A percentile compares a stretch with the other conserved stretches of the same genome.
These are phyloP conservation scores for Cynara cardunculus DNA, from an alignment of 129 eudicot genomes.

Conservation along the genomic window DNA sequence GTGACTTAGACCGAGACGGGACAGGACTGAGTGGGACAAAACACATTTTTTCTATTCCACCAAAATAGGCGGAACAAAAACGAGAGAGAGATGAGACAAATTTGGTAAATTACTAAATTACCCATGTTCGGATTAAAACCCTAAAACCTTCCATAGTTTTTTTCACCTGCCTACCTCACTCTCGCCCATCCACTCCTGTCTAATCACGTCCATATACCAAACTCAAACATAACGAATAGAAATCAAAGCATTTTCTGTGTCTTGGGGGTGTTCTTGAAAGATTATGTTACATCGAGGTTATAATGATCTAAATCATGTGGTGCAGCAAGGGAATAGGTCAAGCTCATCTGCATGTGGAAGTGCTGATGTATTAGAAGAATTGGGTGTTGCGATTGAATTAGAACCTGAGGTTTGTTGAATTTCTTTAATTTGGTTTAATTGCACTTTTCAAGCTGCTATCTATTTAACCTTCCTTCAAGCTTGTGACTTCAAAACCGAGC, in stretches of 20 bases:
- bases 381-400: slow-evolving; percentile 76
- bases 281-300: slow-evolving; percentile 11
- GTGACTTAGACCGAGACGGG: too few species aligned
- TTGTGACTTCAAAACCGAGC: not conserved
- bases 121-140: not conserved
- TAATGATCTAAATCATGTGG: slow-evolving; percentile 15
- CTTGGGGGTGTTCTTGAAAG: not conserved
- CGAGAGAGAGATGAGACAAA: not conserved
- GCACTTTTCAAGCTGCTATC: not conserved
- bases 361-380: slow-evolving; percentile 88
- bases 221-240: not conserved
- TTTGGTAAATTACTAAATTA: too few species aligned
- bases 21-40: too few species aligned
- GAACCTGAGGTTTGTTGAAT: slow-evolving; percentile 68
- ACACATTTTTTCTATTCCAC: not conserved
- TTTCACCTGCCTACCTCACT: too few species aligned
- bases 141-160: not conserved
- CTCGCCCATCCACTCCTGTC: not conserved
- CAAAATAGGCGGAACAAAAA: not conserved
- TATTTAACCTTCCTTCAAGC: not conserved
- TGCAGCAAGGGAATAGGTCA: slow-evolving; percentile 93
- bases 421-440: not conserved
- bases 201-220: too few species aligned
- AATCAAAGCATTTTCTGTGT: not conserved
- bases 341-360: slow-evolving; percentile 97